Base-by-base conservation (phyloP, 2,329 filamentous ascomycete genomes). In the Arthrobotrys pseudoclavata region DNA sequence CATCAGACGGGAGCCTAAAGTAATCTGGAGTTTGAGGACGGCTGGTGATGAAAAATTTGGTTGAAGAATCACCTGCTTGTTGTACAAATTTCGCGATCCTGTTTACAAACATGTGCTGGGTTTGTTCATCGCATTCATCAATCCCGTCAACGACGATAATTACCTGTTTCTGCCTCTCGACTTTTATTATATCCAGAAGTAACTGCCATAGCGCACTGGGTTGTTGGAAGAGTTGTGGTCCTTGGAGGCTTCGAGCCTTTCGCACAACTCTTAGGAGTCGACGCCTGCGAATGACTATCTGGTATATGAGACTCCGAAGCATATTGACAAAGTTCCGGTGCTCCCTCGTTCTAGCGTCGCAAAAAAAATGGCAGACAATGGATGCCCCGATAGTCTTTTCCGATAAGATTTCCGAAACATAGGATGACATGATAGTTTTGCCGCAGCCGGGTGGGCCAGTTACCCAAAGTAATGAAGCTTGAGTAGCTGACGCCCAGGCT, bases 21-120 rank as follows among this genome's bases (percentile, higher is more conserved):
- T 22, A 48, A 9, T 22, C 40, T 34, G 60, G 24, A 47, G 42
- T 45, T 24, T 45, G 7, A 6, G 34, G 34, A 2, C 60, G 60
- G n/a, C 34, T 47, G 20, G 60, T 63, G 37, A 63, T 63, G n/a
- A 63, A 29, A 47, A 63, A 63, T 48, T 63, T 63, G 10, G 13
- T 29, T 9, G 22, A n/a, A 29, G 60, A 63, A 15, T 63, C 60
- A n/a, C 42, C 42, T 10, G n/a, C 42, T 47, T 47, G 42, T 47
- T 47, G n/a, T n/a, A 47, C 42, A 47, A 20, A 47, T 20, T 47
- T 63, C n/a, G 37, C 9, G 60, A 47, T 29, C 37, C 18, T 13
- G 6, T 18, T 24, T 29, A 47, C 22, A 22, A 63, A 47, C 13
- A 63, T 42, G 20, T 31, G 60, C 60, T 63, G 60, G 13, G 60